Conservation (phyloP, 2,329 filamentous ascomycete species). For the Daldinia sp. region DNA sequence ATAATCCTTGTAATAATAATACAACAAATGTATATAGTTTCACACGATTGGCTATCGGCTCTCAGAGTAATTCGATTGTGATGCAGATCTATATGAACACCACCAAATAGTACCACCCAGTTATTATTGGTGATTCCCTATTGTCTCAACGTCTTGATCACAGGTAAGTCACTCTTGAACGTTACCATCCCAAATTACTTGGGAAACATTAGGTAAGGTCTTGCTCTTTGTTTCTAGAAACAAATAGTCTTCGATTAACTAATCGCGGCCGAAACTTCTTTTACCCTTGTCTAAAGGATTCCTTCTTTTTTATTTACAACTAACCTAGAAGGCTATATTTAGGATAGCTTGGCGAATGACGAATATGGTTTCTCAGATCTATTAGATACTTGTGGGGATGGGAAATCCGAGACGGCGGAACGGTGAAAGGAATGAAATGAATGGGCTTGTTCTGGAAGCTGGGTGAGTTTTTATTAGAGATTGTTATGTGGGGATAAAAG, state of each 20-base stretch:
- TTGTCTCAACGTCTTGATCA: neutral
- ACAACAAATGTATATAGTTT: neutral
- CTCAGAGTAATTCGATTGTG: neutral
- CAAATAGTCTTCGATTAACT: neutral
- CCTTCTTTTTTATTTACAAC: neutral
- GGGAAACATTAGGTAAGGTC: neutral
- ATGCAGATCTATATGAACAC: neutral
- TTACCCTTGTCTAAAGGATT: neutral
- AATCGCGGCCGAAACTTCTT: neutral
- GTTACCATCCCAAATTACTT: no score
- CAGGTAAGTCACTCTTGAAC: no score
- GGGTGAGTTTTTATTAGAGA: neutral
- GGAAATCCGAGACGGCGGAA: neutral
- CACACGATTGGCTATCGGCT: neutral
- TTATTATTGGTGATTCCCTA: neutral
- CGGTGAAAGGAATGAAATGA: neutral
- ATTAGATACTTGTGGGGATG: neutral
- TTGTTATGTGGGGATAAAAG: neutral
- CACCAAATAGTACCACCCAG: neutral
- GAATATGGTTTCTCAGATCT: neutral
- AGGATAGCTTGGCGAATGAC: constrained; percentile 5
- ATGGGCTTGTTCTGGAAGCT: neutral
- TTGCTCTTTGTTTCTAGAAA: neutral
- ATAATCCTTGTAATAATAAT: constrained; percentile 9
- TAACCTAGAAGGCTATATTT: neutral